Percentiles rank a stretch among this genome's conserved stretches.
These are phyloP conservation scores for Sesbania bispinosa DNA, from an alignment of 306 rosid genomes.

Conservation along the genomic window DNA sequence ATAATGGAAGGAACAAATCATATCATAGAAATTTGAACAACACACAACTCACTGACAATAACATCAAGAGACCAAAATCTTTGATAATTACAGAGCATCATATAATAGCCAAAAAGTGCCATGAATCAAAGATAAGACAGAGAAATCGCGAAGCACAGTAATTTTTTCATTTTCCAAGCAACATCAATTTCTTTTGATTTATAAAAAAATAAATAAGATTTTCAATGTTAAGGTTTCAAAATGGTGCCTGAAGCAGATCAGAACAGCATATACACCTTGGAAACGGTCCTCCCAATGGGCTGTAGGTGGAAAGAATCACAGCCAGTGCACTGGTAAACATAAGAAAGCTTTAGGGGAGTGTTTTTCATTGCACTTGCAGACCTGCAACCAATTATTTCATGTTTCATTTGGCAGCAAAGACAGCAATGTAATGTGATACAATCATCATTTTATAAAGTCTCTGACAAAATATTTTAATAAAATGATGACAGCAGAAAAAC, in stretches of 20 bases:
- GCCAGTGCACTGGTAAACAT: conserved; percentile 87
- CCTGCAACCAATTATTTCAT: conserved; percentile 49
- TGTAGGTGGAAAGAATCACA: conserved; percentile 96
- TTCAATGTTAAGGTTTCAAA: neutral
- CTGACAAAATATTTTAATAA: neutral
- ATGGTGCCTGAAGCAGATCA: neutral
- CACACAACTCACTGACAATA: neutral
- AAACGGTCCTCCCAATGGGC: conserved; percentile 67
- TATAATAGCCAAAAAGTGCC: neutral
- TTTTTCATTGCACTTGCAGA: conserved; percentile 93
- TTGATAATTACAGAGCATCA: neutral
- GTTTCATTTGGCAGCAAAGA: conserved; percentile 14
- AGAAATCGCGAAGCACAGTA: neutral
- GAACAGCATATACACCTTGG: conserved; percentile 57
- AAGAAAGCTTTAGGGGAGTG: conserved; percentile 88
- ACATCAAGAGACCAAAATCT: neutral
- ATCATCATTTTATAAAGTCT: neutral
- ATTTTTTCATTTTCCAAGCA: neutral
- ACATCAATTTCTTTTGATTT: neutral
- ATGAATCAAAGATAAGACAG: neutral
- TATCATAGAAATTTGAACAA: neutral
- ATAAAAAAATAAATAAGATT: neutral
- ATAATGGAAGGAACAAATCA: neutral
- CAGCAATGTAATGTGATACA: neutral
- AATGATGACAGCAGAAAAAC: neutral